Base-by-base conservation (phyloP, 257 asterid species). In the Solanum chaucha region DNA sequence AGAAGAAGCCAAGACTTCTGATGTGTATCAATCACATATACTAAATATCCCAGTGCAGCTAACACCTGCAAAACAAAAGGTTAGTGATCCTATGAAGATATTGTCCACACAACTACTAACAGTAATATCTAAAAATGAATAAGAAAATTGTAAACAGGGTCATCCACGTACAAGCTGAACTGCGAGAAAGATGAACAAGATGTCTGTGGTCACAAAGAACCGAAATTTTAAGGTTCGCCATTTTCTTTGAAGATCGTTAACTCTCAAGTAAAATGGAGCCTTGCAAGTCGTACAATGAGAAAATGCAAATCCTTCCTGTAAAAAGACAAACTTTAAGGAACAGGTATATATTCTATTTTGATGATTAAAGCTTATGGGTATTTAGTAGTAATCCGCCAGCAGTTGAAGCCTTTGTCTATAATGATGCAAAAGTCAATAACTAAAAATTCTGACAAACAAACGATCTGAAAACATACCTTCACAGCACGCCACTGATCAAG, bases 221-320 rank as follows among this genome's bases (percentile, higher is more conserved):
- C 98, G 95, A 86, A 96, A 96, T 93, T 96, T 95, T 92, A 95
- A 59, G 7, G 95, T 95, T 90, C 98, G 90, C 98, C 98, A 96
- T 90, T 92, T 94, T 89, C 97, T 92, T 83, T 95, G 96, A 90
- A 93, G 72, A 20, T 89, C 96, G 61, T 94, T 98, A 55, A 96
- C 98, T 92, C 97, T 92, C 87, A 96, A 89, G 91, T 93, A 93
- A 91, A 94, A 96, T 35, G 97, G 98, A 91, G 98, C 96, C 91
- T 96, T 92, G 92, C 99, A 96, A 44, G 98, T 96, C 3, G 98
- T 95, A 93, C 98, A 96, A 90, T 96, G 98, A 46, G 98, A 93
- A 94, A 96, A 96, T 82, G 99, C 98, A 90, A 95, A 92, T 34
- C 99, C 98, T 95, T 96, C 99, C 99, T 95, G 94, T 87, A n/a